Evolutionary conservation across 2,329 filamentous ascomycete genomes (phyloP), one percentile per base, ranked within the genome.

Genomic region (Pseudocercospora vitis): DNA sequence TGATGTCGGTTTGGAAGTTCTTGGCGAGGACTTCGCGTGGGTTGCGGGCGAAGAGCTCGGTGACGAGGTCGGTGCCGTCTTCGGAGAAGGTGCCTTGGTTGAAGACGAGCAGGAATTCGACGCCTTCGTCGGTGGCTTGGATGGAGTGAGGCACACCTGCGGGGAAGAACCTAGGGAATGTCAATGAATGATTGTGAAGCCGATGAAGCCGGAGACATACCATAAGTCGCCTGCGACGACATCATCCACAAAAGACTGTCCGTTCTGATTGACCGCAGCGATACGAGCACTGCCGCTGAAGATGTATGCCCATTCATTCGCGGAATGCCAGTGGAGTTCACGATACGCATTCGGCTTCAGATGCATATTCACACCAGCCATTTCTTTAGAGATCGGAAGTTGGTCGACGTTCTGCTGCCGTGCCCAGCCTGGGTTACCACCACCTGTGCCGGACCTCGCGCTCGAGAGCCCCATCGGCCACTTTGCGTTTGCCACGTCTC

Each of bases 101-200:
- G 59, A 85, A 85, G 45, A 85, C 76, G 2, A 85, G 73, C 1
- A 85, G 72, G 63, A 84, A 84, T 63, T 85, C 82, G 33, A 70
- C 73, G 1, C 81, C 82, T 26, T 77, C 71, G 3, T 78, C 78
- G 9, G 83, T 75, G 0, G 62, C 62, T 53, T 69, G 67, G 19
- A 69, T 68, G 6, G 45, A 59, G 52, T 69, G 68, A 6, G 67
- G 63, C 0, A 65, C 52, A 14, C 67, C 68, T 75, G 81, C 67
- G 80, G 81, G 35, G 67, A 81, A 81, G 64, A 77, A 80, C n/a
- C n/a, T n/a, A n/a, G n/a, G n/a, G n/a, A n/a, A n/a, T n/a, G n/a
- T n/a, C n/a, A n/a, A n/a, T n/a, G n/a, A n/a, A n/a, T n/a, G n/a
- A n/a, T n/a, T n/a, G n/a, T n/a, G n/a, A n/a, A n/a, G n/a, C n/a